These are phyloP conservation scores for Micromonas pusilla DNA, from an alignment of 139 green algal genomes.

Conservation along the genomic window DNA sequence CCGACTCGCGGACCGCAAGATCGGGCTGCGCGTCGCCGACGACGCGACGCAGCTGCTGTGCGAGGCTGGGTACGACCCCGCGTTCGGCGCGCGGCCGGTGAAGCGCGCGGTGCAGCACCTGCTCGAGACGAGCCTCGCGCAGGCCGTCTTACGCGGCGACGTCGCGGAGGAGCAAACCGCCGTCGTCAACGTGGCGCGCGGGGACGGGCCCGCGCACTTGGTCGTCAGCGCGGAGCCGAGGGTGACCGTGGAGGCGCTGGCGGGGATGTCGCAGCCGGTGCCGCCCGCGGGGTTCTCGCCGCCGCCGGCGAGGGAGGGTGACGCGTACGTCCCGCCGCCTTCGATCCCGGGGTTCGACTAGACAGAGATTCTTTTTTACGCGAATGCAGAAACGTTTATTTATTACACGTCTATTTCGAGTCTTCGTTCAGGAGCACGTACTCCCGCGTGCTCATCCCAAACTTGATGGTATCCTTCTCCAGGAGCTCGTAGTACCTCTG, in stretches of 20 bases:
- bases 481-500: slow-evolving; percentile 72
- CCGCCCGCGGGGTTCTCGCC: too few species aligned
- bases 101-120: slow-evolving; percentile 94
- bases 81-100: slow-evolving; percentile 89
- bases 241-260: too few species aligned
- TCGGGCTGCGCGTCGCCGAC: slow-evolving; percentile 58
- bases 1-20: slow-evolving; percentile 79
- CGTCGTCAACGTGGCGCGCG: slow-evolving; percentile 44
- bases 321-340: too few species aligned
- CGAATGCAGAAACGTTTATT: too few species aligned
- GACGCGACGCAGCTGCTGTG: slow-evolving; percentile 70
- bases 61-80: slow-evolving; percentile 76
- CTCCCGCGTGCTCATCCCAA: slow-evolving; percentile 73
- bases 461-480: slow-evolving; percentile 70
- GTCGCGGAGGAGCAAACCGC: slow-evolving; percentile 63
- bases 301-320: too few species aligned
- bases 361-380: too few species aligned
- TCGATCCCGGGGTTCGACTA: too few species aligned
- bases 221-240: not conserved
- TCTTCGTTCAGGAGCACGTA: slow-evolving; percentile 77
- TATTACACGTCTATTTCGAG: too few species aligned
- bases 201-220: not conserved
- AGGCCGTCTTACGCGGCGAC: slow-evolving; percentile 66
- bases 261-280: too few species aligned
- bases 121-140: slow-evolving; percentile 88